Base-by-base conservation (phyloP, 1,139 yeast genomes). In the Yueomyces sp. region DNA sequence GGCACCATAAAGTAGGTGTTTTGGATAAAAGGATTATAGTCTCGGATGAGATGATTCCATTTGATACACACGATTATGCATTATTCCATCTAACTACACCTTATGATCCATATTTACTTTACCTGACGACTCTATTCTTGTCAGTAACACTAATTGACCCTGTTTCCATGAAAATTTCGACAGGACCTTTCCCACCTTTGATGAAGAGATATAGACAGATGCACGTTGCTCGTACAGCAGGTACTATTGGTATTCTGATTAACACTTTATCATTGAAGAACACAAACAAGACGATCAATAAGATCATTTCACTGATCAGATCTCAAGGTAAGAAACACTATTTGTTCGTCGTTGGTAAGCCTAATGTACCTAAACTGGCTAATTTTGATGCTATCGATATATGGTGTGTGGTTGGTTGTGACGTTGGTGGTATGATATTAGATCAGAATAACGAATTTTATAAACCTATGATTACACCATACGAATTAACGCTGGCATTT, bases 321-420 rank as follows among this genome's bases (percentile, higher is more conserved):
- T 70, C 68, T 4, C 87, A 93, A 0, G 96, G 87, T 2, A 91
- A 91, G 63, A 93, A 93, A 57, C 91, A 84, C 51, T 91, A 91
- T 57, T 73, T 86, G 54, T 87, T 91, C 65, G 97, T 89, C 4
- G 97, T 91, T 5, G 99, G 99, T 12, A 93, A 93, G 59, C 97
- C 97, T n/a, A 91, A 91, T 56, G 96, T 91, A 4, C 95, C 98
- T 36, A 91, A 91, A 56, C 68, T 91, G 43, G 98, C 98, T 9
- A 91, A 91, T 61, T 91, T 93, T 58, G 97, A 89, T 50, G 79
- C 78, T 26, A 75, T 91, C 19, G 98, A 91, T 53, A 72, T 84
- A 29, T 91, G 98, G 97, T 89, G 94, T 56, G 76, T 91, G 19
- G 64, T 91, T 27, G 98, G 98, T 0, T 93, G 99, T 62, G 89